Evolutionary conservation across 2,329 filamentous ascomycete species (phyloP), one percentile per base, ranked within the genome.

Genomic region (Monosporascus sp.): DNA sequence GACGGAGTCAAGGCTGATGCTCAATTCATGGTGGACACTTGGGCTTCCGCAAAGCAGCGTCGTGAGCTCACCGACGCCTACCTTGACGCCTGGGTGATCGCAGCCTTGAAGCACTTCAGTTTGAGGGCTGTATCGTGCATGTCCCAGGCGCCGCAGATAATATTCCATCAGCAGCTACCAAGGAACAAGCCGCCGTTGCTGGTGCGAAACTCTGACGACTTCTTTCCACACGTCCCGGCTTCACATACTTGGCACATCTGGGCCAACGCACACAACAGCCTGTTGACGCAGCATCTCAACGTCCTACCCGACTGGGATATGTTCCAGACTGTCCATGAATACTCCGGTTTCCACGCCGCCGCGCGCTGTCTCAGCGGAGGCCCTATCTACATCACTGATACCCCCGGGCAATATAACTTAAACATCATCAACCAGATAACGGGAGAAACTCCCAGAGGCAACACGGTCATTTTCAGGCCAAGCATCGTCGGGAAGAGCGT

Each of bases 241-340:
- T 91, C 88, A 7, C 94, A 99, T 57, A 83, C 92, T 0, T 99
- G 94, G 93, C 94, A 99, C 69, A 81, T 97, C 37, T 99, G 95
- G 77, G 84, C 87, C 58, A 99, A 97, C 66, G 93, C 93, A 0
- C 89, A 97, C 70, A 97, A 96, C 67, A 79, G 84, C 35, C 77
- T 97, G 1, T 76, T 97, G 16, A 92, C 88, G 2, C 85, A 90
- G 58, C 87, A 94, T 64, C 77, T 97, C 35, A 96, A 97, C 61
- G 82, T 91, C 1, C 72, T 97, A 1, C 93, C 94, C 0, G 92
- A 97, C 69, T 87, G 83, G 81, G 84, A 87, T 60, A 86, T 87
- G 84, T 87, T 87, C 64, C 84, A 86, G 61, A 85, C 83, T 1
- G 72, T 74, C 2, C 80, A 85, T 56, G 73, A 78, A 24, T 96